A percentile compares a stretch with the other conserved stretches of the same genome.
Evolutionary conservation across 2,329 filamentous ascomycete genomes (phyloP).

Genomic region (Sclerotinia borealis): DNA sequence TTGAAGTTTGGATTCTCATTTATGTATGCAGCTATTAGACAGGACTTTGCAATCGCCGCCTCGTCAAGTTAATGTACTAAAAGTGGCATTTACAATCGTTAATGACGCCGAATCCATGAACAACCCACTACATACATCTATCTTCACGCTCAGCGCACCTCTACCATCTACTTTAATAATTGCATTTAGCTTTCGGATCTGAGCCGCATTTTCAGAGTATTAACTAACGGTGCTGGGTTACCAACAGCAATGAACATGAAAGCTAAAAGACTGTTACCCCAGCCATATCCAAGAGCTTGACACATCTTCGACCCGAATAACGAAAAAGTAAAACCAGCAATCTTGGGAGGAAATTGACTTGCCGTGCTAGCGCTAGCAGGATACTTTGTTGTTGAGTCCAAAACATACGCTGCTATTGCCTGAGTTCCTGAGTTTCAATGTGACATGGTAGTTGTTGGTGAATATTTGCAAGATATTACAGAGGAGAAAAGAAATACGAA

Average conservation of each 20-base stretch:
- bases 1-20: too few relatives aligned
- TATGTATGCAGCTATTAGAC: too few relatives aligned
- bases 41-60: too few relatives aligned
- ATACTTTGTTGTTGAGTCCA: constrained; percentile 34
- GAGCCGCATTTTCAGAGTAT: constrained; percentile 35
- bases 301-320: constrained; percentile 33
- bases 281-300: constrained; percentile 37
- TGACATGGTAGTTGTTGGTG: too few relatives aligned
- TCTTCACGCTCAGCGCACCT: too few relatives aligned
- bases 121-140: constrained; percentile 31
- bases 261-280: constrained; percentile 37
- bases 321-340: constrained; percentile 34
- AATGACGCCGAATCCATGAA: constrained; percentile 89
- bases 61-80: too few relatives aligned
- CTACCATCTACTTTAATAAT: not conserved
- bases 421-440: constrained; percentile 37
- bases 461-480: constrained; percentile 37
- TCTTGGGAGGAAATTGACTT: not conserved
- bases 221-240: constrained; percentile 39
- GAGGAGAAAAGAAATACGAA: constrained; percentile 8
- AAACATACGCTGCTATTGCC: constrained; percentile 41
- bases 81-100: not conserved
- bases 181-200: constrained; percentile 25
- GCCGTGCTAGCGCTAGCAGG: constrained; percentile 38
- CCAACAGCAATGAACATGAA: constrained; percentile 46